These are phyloP conservation scores for Gaertneriomyces sp. DNA, from an alignment of 192 early-diverging fungal species.

Conservation along the genomic window DNA sequence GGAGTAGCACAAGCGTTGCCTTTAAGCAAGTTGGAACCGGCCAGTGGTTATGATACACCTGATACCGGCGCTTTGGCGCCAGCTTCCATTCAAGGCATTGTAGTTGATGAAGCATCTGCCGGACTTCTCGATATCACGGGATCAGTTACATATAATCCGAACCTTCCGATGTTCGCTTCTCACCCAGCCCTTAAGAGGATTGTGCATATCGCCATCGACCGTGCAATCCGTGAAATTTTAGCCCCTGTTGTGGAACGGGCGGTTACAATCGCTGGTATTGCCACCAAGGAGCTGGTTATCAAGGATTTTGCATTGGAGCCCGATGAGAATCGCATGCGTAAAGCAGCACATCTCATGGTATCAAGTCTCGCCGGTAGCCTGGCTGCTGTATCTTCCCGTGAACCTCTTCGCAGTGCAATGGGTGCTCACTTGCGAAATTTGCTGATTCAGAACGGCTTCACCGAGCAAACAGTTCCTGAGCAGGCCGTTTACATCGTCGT, in stretches of 20 bases:
- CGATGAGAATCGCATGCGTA: constrained; percentile 89
- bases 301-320: constrained; percentile 97
- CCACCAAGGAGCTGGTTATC: constrained; percentile 84
- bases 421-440: constrained; percentile 65
- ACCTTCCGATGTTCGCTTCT: constrained; percentile 70
- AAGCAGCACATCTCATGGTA: constrained; percentile 92
- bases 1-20: too few species aligned
- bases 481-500: constrained; percentile 81
- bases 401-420: constrained; percentile 86
- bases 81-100: too few species aligned
- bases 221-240: constrained; percentile 86
- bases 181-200: constrained; percentile 85
- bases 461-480: constrained; percentile 76
- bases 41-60: too few species aligned
- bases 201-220: constrained; percentile 83
- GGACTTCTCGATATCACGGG: constrained; percentile 60
- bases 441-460: constrained; percentile 70
- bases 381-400: constrained; percentile 88
- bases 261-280: constrained; percentile 87
- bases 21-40: too few species aligned
- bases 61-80: too few species aligned
- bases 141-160: constrained; percentile 78
- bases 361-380: constrained; percentile 80
- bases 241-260: constrained; percentile 88
- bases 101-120: constrained; percentile 26